phyloP scores from a whole-genome alignment of 1,284 basidiomycete species.

The Ganoderma resinaceum region DNA sequence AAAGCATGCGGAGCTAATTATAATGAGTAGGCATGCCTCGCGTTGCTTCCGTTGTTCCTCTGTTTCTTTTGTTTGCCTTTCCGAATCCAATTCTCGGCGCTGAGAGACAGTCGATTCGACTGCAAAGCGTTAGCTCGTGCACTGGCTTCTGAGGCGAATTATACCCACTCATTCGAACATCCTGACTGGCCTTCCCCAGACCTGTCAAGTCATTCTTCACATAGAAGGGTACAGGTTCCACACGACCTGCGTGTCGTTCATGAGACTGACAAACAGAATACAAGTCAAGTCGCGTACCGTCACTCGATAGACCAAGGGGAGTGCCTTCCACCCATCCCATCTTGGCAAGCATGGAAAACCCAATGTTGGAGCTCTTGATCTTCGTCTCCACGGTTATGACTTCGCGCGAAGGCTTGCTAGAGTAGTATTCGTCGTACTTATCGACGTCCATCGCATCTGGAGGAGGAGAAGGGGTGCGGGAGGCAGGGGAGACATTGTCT shows the following conservation, averaged over 20 bases:
- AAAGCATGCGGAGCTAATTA: neutral
- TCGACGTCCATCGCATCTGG: conserved; percentile 61
- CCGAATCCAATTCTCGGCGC: conserved; percentile 77
- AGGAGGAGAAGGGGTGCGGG: conserved; percentile 70
- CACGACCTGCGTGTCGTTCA: conserved; percentile 59
- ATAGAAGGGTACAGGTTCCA: conserved; percentile 82
- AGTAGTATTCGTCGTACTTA: conserved; percentile 73
- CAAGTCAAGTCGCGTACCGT: conserved; percentile 54
- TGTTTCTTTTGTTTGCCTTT: conserved; percentile 78
- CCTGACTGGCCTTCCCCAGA: conserved; percentile 77
- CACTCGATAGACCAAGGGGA: conserved; percentile 75
- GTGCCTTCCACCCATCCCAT: conserved; percentile 84
- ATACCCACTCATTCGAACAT: conserved; percentile 68
- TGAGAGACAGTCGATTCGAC: conserved; percentile 82
- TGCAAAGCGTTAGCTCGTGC: conserved; percentile 4
- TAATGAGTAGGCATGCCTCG: conserved; percentile 54
- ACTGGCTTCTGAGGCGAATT: neutral
- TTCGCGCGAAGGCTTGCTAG: conserved; percentile 52
- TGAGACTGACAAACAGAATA: neutral
- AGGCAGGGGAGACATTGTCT: conserved; percentile 74
- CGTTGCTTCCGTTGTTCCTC: conserved; percentile 74
- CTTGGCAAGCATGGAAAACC: conserved; percentile 79
- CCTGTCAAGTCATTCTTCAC: conserved; percentile 80
- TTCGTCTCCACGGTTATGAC: conserved; percentile 80
- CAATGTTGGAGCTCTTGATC: conserved; percentile 78